Evolutionary conservation across 768 basidiomycete genomes (phyloP).

Genomic region (Galerina marginata): DNA sequence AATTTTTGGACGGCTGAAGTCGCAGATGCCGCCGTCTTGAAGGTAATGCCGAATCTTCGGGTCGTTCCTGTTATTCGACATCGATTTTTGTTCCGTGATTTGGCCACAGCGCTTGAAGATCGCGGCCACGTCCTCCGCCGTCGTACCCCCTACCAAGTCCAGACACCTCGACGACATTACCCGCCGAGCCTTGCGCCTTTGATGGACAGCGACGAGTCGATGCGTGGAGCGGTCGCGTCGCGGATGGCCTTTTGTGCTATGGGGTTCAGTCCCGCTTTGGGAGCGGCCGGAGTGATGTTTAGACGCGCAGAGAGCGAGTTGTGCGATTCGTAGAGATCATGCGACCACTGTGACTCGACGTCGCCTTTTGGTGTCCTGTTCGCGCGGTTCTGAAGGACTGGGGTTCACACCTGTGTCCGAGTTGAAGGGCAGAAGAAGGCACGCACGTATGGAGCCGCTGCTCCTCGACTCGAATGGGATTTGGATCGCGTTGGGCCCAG

Average conservation of each 20-base stretch:
- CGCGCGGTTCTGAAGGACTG: conserved; percentile 48
- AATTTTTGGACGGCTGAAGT: conserved; percentile 74
- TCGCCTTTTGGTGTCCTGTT: conserved; percentile 68
- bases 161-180: conserved; percentile 77
- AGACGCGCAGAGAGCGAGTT: conserved; percentile 69
- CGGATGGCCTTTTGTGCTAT: conserved; percentile 67
- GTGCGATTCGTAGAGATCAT: conserved; percentile 69
- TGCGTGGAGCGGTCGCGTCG: conserved; percentile 52
- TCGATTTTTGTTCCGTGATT: conserved; percentile 54
- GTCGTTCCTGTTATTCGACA: conserved; percentile 39
- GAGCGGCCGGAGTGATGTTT: conserved; percentile 44
- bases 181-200: conserved; percentile 69
- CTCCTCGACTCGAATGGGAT: conserved; percentile 38
- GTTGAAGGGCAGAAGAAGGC: conserved; percentile 29
- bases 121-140: conserved; percentile 82
- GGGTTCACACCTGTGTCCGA: conserved; percentile 27
- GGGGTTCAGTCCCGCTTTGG: conserved; percentile 55
- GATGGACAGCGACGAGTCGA: conserved; percentile 54
- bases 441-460: conserved; percentile 61
- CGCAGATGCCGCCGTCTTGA: conserved; percentile 68
- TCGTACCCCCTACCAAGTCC: conserved; percentile 81
- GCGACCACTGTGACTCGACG: conserved; percentile 69
- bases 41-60: conserved; percentile 76
- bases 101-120: conserved; percentile 84
- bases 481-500: conserved; percentile 57